Conservation (phyloP, 139 green algal genomes). For the Bryopsis sp. region DNA sequence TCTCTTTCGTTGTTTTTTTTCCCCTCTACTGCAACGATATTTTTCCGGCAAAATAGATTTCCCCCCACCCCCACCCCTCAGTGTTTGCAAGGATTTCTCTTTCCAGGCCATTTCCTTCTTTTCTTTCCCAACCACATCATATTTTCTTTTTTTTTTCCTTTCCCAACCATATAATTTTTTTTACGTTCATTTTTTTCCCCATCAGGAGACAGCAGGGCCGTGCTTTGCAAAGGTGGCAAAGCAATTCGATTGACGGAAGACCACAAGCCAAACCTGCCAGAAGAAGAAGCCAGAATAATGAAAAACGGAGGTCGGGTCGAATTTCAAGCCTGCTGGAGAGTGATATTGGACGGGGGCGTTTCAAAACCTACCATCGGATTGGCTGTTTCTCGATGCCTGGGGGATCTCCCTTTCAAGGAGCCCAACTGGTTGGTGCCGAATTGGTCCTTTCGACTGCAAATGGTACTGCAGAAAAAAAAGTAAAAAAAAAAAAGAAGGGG, state of each 20-base stretch:
- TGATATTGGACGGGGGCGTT: slow-evolving; percentile 54
- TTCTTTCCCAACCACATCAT: no score
- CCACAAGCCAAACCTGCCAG: slow-evolving; percentile 47
- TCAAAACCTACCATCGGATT: slow-evolving; percentile 47
- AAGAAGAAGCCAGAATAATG: slow-evolving; percentile 30
- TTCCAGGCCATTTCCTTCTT: no score
- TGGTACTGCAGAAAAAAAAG: no score
- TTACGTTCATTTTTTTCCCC: neutral
- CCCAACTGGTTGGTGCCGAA: slow-evolving; percentile 37
- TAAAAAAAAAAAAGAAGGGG: no score
- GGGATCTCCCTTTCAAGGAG: slow-evolving; percentile 71
- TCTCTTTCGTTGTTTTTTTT: no score
- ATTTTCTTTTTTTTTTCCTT: neutral
- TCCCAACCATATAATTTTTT: neutral
- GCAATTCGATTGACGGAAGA: slow-evolving; percentile 54
- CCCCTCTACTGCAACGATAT: no score
- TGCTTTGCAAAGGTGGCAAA: slow-evolving; percentile 41
- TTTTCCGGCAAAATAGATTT: no score
- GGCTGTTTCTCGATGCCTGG: slow-evolving; percentile 55
- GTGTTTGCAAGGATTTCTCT: no score
- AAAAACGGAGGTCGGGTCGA: slow-evolving; percentile 50
- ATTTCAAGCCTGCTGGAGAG: slow-evolving; percentile 59
- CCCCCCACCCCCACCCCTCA: no score
- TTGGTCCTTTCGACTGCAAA: no score
- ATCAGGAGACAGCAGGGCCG: slow-evolving; percentile 45